Base-by-base conservation (phyloP, 768 basidiomycete genomes). In the Lanmaoa pseudosensibilis region DNA sequence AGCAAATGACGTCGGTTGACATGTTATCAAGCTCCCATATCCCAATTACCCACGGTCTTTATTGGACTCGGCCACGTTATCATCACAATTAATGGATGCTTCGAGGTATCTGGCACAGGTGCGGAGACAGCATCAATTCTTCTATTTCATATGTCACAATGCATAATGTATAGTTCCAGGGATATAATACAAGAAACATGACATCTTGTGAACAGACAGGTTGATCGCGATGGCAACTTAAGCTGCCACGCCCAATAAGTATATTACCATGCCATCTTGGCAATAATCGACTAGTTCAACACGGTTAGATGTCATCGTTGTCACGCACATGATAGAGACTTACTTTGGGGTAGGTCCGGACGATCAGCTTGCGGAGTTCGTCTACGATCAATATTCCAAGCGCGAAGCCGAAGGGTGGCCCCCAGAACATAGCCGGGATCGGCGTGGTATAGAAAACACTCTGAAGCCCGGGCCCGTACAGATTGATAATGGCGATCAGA, bases 381-480 rank as follows among this genome's bases (percentile, higher is more conserved):
- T 81, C 80, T 44, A 79, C 60, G 6, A 63, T 64, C 51, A 81
- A 59, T 6, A 81, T 66, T 2, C 63, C 77, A 13, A 75, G 43
- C 2, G 76, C 80, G 37, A 80, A 78, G 2, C 66, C 70, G 52
- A 80, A 76, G 2, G 80, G 79, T 30, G 78, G 67, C 15, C 77
- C 71, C 80, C 80, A 81, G 64, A 79, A 81, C 74, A 75, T 78
- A 2, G 69, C 63, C 2, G 77, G 79, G 27, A 80, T 79, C 7
- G 76, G 75, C 2, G 74, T 63, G 4, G 79, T 81, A 2, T 33
- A 36, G 49, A 81, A 81, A 25, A 80, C 77, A 0, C 43, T 25
- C 50, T 80, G 76, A n/a, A 81, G 58, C 2, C 78, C 78, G 7
- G 64, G 70, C 2, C 78, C 80, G 37, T 81, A 78, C 36, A 78